These are phyloP conservation scores for Brassica nigra DNA, from an alignment of 345 rosid species.

Conservation along the genomic window DNA sequence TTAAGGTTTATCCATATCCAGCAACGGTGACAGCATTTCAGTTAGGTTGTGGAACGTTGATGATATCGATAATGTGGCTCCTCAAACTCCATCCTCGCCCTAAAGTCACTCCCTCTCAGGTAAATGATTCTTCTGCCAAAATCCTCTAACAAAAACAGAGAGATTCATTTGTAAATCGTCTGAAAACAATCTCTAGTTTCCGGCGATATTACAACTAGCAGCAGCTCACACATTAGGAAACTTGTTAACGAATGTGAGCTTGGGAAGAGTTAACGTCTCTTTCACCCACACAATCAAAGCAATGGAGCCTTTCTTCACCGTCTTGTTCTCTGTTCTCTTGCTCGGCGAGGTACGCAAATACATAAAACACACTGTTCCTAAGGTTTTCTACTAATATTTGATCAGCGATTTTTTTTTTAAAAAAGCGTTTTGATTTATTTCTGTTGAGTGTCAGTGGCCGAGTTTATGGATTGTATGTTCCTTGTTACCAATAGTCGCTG, in stretches of 20 bases:
- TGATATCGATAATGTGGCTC: slow-evolving; percentile 68
- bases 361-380: background rate
- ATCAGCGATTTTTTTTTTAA: too few relatives aligned
- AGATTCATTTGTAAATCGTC: background rate
- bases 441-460: slow-evolving; percentile 56
- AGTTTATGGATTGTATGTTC: slow-evolving; percentile 60
- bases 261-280: slow-evolving; percentile 77
- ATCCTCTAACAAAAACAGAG: background rate
- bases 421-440: background rate
- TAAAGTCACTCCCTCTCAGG: slow-evolving; percentile 68
- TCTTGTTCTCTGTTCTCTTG: slow-evolving; percentile 61
- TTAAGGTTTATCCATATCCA: slow-evolving; percentile 76
- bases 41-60: slow-evolving; percentile 69
- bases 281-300: slow-evolving; percentile 96
- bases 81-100: slow-evolving; percentile 64
- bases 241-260: slow-evolving; percentile 76
- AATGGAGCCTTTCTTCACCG: slow-evolving; percentile 93
- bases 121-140: background rate
- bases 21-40: slow-evolving; percentile 82
- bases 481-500: slow-evolving; percentile 71
- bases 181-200: slow-evolving; percentile 49
- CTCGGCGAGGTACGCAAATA: slow-evolving; percentile 61
- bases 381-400: background rate
- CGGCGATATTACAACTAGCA: slow-evolving; percentile 70
- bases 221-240: slow-evolving; percentile 80